Conservation (phyloP, 495 filamentous ascomycete genomes). For the Penicillium psychrofluorescens region DNA sequence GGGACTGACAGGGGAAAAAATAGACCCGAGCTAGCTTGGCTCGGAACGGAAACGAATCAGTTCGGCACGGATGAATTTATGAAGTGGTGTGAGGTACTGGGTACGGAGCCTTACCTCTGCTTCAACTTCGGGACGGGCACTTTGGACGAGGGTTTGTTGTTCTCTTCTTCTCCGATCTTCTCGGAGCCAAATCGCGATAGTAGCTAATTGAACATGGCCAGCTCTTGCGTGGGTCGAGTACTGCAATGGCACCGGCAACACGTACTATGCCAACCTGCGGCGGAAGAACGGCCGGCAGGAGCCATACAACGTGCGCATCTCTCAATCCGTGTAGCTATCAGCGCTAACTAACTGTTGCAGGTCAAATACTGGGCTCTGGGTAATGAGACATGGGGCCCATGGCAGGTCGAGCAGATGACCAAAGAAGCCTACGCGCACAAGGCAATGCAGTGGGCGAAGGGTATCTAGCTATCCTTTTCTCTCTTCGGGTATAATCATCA, state of each 20-base stretch:
- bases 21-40: slow-evolving; percentile 69
- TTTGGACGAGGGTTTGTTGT: slow-evolving; percentile 55
- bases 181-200: too few relatives aligned
- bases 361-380: slow-evolving; percentile 63
- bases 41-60: slow-evolving; percentile 64
- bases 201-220: slow-evolving; percentile 2
- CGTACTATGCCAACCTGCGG: slow-evolving; percentile 71
- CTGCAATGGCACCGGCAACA: slow-evolving; percentile 65
- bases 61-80: slow-evolving; percentile 83
- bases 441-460: slow-evolving; percentile 71
- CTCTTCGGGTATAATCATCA: neutral
- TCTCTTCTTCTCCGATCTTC: too few relatives aligned
- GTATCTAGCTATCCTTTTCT: slow-evolving; percentile 2
- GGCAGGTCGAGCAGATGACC: slow-evolving; percentile 71
- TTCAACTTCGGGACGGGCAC: slow-evolving; percentile 72
- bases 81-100: slow-evolving; percentile 63
- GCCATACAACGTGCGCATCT: slow-evolving; percentile 53
- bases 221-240: slow-evolving; percentile 75
- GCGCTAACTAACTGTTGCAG: slow-evolving; percentile 8
- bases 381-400: slow-evolving; percentile 73
- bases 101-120: slow-evolving; percentile 65
- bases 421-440: slow-evolving; percentile 69
- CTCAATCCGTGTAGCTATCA: too few relatives aligned
- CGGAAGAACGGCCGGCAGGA: slow-evolving; percentile 63
- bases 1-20: neutral